These are phyloP conservation scores for Akanthomyces dipterigenus DNA, from an alignment of 2,329 filamentous ascomycete genomes.

Conservation along the genomic window DNA sequence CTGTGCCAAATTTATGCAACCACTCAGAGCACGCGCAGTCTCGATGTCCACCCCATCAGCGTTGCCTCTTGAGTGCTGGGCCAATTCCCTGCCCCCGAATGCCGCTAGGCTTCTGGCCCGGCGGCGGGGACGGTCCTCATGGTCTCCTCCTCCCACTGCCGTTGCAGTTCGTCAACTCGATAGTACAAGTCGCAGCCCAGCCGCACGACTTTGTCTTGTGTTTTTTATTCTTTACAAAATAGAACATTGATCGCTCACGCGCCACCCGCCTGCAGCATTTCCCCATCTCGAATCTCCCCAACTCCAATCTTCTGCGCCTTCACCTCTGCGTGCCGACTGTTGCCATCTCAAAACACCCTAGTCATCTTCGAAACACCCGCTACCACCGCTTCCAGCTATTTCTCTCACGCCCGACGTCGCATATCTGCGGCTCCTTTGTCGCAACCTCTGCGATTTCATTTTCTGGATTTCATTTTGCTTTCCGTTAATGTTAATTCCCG, in stretches of 20 bases:
- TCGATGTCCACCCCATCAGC: conserved; percentile 20
- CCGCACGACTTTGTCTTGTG: not conserved
- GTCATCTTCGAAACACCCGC: conserved; percentile 5
- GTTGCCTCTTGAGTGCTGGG: conserved; percentile 15
- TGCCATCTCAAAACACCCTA: conserved; percentile 9
- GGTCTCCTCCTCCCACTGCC: not conserved
- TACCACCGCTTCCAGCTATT: conserved; percentile 14
- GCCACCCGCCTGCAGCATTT: not conserved
- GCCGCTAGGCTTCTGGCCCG: not conserved
- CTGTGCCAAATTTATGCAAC: conserved; percentile 23
- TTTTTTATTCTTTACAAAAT: conserved; percentile 5
- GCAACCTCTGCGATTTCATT: conserved; percentile 1
- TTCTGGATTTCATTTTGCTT: not conserved
- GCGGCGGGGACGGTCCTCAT: not conserved
- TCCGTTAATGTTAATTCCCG: not conserved
- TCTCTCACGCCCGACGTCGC: conserved; percentile 22
- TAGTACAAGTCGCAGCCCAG: conserved; percentile 2
- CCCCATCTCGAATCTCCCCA: not conserved
- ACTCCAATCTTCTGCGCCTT: not conserved
- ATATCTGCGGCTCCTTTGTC: conserved; percentile 15
- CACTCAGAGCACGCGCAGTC: conserved; percentile 18
- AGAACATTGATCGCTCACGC: conserved; percentile 1
- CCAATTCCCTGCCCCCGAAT: not conserved
- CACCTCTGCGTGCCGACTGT: not conserved
- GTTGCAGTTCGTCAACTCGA: not conserved